Conservation (phyloP, 495 filamentous ascomycete genomes). For the Penicillium canescens region DNA sequence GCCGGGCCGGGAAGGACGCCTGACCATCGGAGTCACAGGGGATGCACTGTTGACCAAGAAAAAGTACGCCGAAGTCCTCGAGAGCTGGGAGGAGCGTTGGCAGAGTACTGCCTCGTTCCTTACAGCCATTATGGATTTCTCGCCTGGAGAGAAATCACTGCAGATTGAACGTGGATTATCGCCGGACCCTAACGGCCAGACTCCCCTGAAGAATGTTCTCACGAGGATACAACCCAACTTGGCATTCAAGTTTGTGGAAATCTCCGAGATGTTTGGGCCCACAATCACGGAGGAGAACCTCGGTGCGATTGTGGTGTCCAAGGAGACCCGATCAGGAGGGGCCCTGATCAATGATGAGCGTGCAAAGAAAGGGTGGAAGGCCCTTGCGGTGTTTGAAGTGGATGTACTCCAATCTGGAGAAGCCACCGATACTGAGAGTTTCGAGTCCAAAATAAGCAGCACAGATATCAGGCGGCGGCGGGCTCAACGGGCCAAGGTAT, state of each 20-base stretch:
- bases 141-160: conserved; percentile 24
- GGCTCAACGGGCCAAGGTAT: conserved; percentile 41
- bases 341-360: conserved; percentile 80
- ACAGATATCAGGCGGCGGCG: conserved; percentile 63
- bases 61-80: conserved; percentile 76
- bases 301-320: conserved; percentile 82
- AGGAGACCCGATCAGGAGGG: conserved; percentile 83
- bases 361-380: conserved; percentile 72
- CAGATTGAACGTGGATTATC: conserved; percentile 33
- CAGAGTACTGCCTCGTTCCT: conserved; percentile 70
- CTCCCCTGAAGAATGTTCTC: conserved; percentile 39
- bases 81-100: conserved; percentile 75
- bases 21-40: conserved; percentile 85
- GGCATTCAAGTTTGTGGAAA: conserved; percentile 72
- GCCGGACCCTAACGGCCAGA: conserved; percentile 46
- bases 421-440: conserved; percentile 53
- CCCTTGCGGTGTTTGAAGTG: conserved; percentile 83
- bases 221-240: conserved; percentile 48
- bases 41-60: conserved; percentile 85
- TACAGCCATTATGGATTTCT: conserved; percentile 63
- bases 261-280: conserved; percentile 87
- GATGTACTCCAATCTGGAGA: conserved; percentile 79
- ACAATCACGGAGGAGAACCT: conserved; percentile 82
- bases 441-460: conserved; percentile 88
- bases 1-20: conserved; percentile 43